Evolutionary conservation across 2,329 filamentous ascomycete genomes (phyloP).

Genomic region (Apiospora kogelbergensis): DNA sequence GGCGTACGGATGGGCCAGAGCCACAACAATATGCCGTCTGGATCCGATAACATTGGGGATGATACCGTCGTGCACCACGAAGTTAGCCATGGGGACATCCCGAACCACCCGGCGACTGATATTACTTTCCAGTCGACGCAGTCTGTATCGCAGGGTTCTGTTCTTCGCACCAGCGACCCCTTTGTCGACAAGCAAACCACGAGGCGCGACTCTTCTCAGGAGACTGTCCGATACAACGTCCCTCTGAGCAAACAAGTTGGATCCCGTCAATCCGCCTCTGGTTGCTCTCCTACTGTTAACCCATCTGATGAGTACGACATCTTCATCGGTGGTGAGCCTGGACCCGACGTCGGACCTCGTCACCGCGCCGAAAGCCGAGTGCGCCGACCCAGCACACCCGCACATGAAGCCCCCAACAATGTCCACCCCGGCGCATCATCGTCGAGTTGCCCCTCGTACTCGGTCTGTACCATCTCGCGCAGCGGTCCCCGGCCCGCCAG

Average conservation of each 20-base stretch:
- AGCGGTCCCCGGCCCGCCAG: neutral
- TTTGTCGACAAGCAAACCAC: neutral
- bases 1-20: neutral
- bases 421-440: neutral
- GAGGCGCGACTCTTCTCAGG: neutral
- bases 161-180: constrained; percentile 1
- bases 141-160: neutral
- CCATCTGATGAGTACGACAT: neutral
- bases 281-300: neutral
- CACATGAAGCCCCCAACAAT: neutral
- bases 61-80: neutral
- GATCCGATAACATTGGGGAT: neutral
- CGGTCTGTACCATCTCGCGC: neutral
- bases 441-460: neutral
- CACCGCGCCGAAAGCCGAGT: neutral
- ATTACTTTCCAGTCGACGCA: neutral
- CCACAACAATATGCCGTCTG: neutral
- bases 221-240: neutral
- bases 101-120: too few species aligned
- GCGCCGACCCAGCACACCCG: neutral
- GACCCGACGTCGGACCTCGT: neutral
- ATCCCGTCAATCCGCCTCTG: neutral
- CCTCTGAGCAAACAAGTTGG: neutral
- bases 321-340: constrained; percentile 2
- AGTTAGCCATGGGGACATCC: neutral